Conservation (phyloP, 2,329 filamentous ascomycete species). For the Alternaria brassicicola region DNA sequence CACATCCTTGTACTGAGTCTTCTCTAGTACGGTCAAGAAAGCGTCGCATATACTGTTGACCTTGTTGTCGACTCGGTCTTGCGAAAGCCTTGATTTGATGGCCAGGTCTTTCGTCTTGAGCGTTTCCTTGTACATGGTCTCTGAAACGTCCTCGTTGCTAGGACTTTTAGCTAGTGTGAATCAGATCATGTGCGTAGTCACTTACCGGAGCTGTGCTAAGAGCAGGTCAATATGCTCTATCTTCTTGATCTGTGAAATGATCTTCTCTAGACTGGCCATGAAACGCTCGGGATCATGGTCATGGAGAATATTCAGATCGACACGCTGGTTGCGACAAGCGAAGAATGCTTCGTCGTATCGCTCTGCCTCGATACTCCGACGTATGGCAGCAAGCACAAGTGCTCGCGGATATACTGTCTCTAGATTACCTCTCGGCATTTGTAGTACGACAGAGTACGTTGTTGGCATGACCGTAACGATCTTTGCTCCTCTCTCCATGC, state of each 20-base stretch:
- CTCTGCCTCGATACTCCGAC: conserved; percentile 77
- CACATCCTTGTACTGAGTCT: conserved; percentile 57
- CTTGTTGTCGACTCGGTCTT: conserved; percentile 59
- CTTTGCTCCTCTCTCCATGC: conserved; percentile 85
- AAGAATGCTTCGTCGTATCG: conserved; percentile 85
- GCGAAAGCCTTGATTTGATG: conserved; percentile 26
- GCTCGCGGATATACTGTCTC: conserved; percentile 94
- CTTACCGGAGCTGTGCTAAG: conserved; percentile 79
- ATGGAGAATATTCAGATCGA: conserved; percentile 97
- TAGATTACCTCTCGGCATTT: conserved; percentile 94
- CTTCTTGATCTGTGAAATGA: conserved; percentile 84
- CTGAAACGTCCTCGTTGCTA: conserved; percentile 86
- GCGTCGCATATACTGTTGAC: conserved; percentile 89
- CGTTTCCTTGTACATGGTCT: conserved; percentile 93
- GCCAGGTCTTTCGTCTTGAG: conserved; percentile 53
- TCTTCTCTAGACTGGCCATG: conserved; percentile 73
- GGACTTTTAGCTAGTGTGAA: conserved; percentile 11
- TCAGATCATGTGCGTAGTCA: not conserved
- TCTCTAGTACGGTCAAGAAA: conserved; percentile 71
- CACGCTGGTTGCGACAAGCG: conserved; percentile 87
- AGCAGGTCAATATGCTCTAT: conserved; percentile 88
- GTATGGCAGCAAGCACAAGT: conserved; percentile 88
- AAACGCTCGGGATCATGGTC: conserved; percentile 92
- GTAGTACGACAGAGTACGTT: conserved; percentile 81
- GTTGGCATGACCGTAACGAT: conserved; percentile 90